These are phyloP conservation scores for Ustilago trichophora DNA, from an alignment of 1,284 basidiomycete genomes.

Conservation along the genomic window DNA sequence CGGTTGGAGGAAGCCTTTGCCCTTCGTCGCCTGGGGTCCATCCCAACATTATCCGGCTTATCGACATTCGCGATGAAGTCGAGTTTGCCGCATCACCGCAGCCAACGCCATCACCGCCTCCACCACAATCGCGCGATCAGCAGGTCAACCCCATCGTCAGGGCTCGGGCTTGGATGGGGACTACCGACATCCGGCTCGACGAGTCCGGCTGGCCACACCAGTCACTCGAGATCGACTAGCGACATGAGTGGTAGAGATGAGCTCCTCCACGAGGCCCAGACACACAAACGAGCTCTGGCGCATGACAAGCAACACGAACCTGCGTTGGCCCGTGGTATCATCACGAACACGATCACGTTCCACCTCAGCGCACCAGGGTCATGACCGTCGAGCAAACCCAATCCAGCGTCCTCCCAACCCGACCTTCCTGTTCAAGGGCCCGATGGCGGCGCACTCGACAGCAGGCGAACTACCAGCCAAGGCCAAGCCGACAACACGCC, in stretches of 20 bases:
- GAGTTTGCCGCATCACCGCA: constrained; percentile 32
- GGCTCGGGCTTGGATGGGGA: constrained; percentile 11
- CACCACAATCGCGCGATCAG: not conserved
- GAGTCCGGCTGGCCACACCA: not conserved
- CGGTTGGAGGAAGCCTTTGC: constrained; percentile 64
- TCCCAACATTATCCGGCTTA: constrained; percentile 58
- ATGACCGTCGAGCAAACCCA: not conserved
- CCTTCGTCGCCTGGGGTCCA: constrained; percentile 56
- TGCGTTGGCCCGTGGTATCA: constrained; percentile 11
- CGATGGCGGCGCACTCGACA: constrained; percentile 17
- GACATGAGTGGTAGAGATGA: constrained; percentile 40
- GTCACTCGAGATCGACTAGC: constrained; percentile 44
- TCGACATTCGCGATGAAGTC: constrained; percentile 62
- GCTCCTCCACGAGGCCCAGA: constrained; percentile 18
- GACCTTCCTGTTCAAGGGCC: constrained; percentile 27
- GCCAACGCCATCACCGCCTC: too few relatives aligned
- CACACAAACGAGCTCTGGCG: constrained; percentile 22
- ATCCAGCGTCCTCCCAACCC: constrained; percentile 2
- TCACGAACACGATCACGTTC: not conserved
- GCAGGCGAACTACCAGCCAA: not conserved
- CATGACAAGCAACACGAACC: constrained; percentile 25
- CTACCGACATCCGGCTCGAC: constrained; percentile 9
- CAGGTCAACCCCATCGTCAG: not conserved
- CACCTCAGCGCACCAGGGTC: constrained; percentile 2
- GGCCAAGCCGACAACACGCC: not conserved